These are phyloP conservation scores for Cordia subcordata DNA, from an alignment of 257 asterid genomes.

Conservation along the genomic window DNA sequence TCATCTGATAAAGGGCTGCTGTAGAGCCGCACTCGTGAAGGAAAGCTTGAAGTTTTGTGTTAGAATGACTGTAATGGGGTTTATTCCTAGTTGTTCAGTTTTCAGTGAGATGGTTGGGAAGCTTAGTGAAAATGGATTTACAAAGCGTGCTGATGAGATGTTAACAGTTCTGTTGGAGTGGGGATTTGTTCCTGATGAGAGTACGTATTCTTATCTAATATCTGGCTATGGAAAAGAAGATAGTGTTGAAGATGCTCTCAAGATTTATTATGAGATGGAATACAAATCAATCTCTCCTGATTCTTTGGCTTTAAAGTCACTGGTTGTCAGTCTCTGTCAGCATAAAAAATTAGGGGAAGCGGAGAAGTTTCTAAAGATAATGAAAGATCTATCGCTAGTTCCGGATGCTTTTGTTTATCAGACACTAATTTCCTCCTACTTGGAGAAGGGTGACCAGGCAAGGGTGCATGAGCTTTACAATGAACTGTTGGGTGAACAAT, in stretches of 20 bases:
- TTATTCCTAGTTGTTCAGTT: conserved; percentile 44
- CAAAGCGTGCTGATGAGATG: conserved; percentile 51
- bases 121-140: conserved; percentile 48
- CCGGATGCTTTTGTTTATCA: conserved; percentile 34
- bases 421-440: conserved; percentile 28
- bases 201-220: conserved; percentile 47
- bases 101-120: conserved; percentile 43
- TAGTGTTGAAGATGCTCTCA: conserved; percentile 39
- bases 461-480: conserved; percentile 30
- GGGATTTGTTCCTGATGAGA: conserved; percentile 52
- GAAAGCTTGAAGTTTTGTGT: conserved; percentile 51
- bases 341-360: conserved; percentile 57
- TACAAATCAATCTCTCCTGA: conserved; percentile 44
- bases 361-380: conserved; percentile 28
- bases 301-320: conserved; percentile 26
- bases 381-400: conserved; percentile 31
- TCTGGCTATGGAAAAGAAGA: conserved; percentile 53
- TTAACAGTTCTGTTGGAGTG: conserved; percentile 54
- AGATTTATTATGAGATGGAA: conserved; percentile 71
- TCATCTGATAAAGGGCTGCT: conserved; percentile 51
- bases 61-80: conserved; percentile 40
- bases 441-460: conserved; percentile 31
- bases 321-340: conserved; percentile 40
- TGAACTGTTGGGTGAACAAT: conserved; percentile 25
- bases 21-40: conserved; percentile 41